These are phyloP conservation scores for Hypomyces perniciosus DNA, from an alignment of 2,329 filamentous ascomycete species.

Conservation along the genomic window DNA sequence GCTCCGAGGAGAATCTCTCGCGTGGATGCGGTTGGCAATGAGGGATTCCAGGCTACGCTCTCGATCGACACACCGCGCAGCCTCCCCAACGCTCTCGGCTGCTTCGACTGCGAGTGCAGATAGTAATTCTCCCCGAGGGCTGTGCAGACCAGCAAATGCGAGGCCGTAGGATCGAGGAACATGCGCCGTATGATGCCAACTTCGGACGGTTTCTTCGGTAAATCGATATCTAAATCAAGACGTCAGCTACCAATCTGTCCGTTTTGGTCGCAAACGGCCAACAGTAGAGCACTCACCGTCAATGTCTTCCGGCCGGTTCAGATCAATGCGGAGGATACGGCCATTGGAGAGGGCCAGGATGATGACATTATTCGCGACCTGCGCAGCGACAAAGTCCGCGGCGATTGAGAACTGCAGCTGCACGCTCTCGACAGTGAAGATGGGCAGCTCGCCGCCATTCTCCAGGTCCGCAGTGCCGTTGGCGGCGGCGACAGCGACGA, in stretches of 20 bases:
- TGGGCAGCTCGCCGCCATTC: slow-evolving; percentile 60
- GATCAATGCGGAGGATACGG: slow-evolving; percentile 86
- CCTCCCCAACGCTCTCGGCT: slow-evolving; percentile 73
- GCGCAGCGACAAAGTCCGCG: slow-evolving; percentile 90
- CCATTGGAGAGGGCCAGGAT: slow-evolving; percentile 88
- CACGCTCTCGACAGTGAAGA: slow-evolving; percentile 91
- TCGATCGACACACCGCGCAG: slow-evolving; percentile 85
- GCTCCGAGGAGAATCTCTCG: slow-evolving; percentile 89
- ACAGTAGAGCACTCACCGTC: slow-evolving; percentile 55
- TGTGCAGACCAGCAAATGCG: slow-evolving; percentile 87
- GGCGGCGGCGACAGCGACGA: slow-evolving; percentile 58
- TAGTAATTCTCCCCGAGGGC: slow-evolving; percentile 95
- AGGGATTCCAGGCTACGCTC: slow-evolving; percentile 90
- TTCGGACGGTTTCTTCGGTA: slow-evolving; percentile 88
- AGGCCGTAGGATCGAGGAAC: slow-evolving; percentile 96
- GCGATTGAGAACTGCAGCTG: slow-evolving; percentile 92
- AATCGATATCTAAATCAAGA: slow-evolving; percentile 73
- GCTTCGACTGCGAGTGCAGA: slow-evolving; percentile 88
- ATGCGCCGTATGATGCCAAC: slow-evolving; percentile 89
- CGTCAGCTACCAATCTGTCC: slow-evolving; percentile 3
- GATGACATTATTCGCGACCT: slow-evolving; percentile 95
- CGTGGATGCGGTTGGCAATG: slow-evolving; percentile 85
- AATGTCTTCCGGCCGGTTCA: slow-evolving; percentile 91
- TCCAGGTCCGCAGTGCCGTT: slow-evolving; percentile 53
- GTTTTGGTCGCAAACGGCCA: neutral